Evolutionary conservation across 169 alveolate species (phyloP).

Genomic region (Eimeria necatrix): DNA sequence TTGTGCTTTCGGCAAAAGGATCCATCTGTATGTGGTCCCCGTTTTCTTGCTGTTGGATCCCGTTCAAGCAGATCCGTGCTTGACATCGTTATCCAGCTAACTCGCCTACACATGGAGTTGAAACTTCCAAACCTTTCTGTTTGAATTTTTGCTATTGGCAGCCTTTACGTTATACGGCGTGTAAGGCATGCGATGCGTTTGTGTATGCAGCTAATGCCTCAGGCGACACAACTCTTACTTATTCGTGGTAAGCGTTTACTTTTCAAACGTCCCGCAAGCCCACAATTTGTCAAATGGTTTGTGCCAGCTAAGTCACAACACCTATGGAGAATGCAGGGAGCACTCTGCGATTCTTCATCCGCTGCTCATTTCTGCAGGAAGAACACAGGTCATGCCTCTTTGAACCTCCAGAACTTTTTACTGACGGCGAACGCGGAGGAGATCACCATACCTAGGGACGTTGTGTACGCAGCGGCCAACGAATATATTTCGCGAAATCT

Average conservation of each 20-base stretch:
- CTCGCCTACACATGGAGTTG: no score
- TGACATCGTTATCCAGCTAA: no score
- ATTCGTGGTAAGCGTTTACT: slow-evolving; percentile 18
- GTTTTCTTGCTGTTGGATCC: background rate
- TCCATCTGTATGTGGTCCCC: slow-evolving; percentile 3
- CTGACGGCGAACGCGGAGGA: background rate
- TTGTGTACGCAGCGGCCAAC: slow-evolving; percentile 37
- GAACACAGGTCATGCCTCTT: slow-evolving; percentile 14
- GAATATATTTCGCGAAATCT: slow-evolving; percentile 16
- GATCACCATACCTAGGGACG: slow-evolving; percentile 24
- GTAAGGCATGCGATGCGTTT: background rate
- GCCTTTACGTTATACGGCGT: background rate
- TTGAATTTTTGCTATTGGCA: background rate
- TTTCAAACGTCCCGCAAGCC: no score
- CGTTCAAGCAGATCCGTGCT: background rate
- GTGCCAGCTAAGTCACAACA: no score
- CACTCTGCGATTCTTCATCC: background rate
- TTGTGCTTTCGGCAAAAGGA: slow-evolving; percentile 28
- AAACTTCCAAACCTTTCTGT: background rate
- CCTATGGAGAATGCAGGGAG: no score
- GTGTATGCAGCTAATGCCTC: slow-evolving; percentile 20
- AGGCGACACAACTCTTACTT: slow-evolving; percentile 32
- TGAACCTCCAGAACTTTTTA: slow-evolving; percentile 44
- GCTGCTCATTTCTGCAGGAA: background rate
- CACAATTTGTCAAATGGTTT: no score